phyloP scores from a whole-genome alignment of 441 rosid genomes.

The Mallotus japonicus region DNA sequence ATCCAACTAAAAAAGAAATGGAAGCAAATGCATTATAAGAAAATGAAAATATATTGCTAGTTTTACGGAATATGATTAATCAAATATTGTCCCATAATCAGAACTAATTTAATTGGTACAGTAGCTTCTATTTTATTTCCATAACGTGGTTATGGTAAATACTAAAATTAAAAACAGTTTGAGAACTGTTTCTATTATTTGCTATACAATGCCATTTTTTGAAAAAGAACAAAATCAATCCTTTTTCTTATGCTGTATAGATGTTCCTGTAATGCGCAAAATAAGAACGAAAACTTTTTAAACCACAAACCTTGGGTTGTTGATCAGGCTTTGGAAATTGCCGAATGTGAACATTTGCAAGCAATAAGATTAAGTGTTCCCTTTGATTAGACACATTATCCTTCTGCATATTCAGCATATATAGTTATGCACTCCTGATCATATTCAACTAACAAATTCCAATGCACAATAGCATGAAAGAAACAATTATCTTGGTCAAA shows the following conservation, averaged over 20 bases:
- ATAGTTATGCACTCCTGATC: background rate
- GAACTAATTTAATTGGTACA: background rate
- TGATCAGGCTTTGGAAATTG: slow-evolving; percentile 97
- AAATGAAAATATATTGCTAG: background rate
- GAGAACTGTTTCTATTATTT: background rate
- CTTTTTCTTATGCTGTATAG: background rate
- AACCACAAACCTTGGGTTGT: slow-evolving; percentile 84
- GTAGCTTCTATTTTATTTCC: background rate
- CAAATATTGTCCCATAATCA: background rate
- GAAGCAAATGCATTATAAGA: background rate
- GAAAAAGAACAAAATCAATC: background rate
- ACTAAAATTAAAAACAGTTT: background rate
- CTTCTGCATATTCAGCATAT: slow-evolving; percentile 52
- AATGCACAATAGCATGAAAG: background rate
- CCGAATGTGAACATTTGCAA: slow-evolving; percentile 96
- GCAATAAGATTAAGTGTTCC: slow-evolving; percentile 89
- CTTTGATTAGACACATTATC: slow-evolving; percentile 98
- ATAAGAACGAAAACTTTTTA: background rate
- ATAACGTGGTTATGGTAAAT: background rate
- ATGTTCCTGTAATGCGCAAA: background rate
- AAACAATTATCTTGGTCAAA: background rate
- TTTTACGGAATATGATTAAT: background rate
- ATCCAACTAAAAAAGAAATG: slow-evolving; percentile 60
- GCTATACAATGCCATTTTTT: background rate
- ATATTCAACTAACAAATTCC: slow-evolving; percentile 12